phyloP scores from a whole-genome alignment of 495 filamentous ascomycete genomes.

The Darksidea phi region DNA sequence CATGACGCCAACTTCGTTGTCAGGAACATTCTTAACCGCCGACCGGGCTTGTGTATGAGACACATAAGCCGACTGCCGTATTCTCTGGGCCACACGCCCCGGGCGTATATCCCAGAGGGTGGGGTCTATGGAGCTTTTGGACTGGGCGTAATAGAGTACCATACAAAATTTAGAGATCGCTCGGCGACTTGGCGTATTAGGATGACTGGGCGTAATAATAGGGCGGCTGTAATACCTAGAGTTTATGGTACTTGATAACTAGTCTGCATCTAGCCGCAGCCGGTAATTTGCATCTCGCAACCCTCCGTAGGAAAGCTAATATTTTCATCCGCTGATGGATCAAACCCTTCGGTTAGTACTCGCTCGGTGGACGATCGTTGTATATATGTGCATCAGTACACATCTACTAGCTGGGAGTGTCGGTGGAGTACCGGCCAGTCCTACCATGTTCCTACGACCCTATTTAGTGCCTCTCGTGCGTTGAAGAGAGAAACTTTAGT shows the following conservation, averaged over 20 bases:
- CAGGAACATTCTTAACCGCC: neutral
- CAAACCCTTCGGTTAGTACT: slow-evolving; percentile 50
- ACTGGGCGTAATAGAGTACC: no score
- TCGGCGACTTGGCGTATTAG: no score
- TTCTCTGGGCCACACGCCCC: no score
- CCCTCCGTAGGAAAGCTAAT: slow-evolving; percentile 44
- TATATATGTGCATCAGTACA: slow-evolving; percentile 51
- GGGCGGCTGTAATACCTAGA: no score
- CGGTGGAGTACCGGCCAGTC: slow-evolving; percentile 44
- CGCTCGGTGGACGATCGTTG: slow-evolving; percentile 43
- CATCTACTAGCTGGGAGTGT: slow-evolving; percentile 45
- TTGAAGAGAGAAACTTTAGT: slow-evolving; percentile 43
- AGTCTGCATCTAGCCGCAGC: slow-evolving; percentile 41
- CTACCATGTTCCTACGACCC: slow-evolving; percentile 45
- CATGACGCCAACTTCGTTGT: no score
- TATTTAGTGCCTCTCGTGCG: slow-evolving; percentile 44
- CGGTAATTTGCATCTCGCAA: slow-evolving; percentile 44
- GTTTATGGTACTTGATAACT: no score
- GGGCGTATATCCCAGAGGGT: no score
- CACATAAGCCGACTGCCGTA: slow-evolving; percentile 44
- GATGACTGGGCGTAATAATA: no score
- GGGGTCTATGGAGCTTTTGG: no score
- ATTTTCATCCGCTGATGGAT: slow-evolving; percentile 32
- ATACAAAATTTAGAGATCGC: no score
- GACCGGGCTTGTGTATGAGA: slow-evolving; percentile 39